A percentile compares a stretch with the other conserved stretches of the same genome.
These are phyloP conservation scores for Epichloe coenophiala DNA, from an alignment of 2,329 filamentous ascomycete genomes.

Conservation along the genomic window DNA sequence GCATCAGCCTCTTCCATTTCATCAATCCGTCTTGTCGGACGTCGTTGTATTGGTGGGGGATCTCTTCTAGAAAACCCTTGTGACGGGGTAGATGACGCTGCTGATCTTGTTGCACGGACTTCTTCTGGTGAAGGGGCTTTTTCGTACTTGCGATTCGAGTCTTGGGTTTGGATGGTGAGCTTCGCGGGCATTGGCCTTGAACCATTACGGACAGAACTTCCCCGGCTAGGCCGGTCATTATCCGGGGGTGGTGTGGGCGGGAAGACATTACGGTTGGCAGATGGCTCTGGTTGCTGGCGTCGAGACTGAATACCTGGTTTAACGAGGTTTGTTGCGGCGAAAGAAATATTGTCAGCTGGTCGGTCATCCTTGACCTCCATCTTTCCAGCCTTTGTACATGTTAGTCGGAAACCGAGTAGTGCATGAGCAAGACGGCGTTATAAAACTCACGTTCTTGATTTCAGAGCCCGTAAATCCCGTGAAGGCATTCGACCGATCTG, in stretches of 20 bases:
- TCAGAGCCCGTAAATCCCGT: conserved; percentile 71
- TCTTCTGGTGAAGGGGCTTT: conserved; percentile 36
- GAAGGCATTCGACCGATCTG: conserved; percentile 66
- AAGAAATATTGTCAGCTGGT: conserved; percentile 73
- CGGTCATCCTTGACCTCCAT: conserved; percentile 59
- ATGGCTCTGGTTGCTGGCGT: conserved; percentile 75
- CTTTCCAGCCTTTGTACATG: conserved; percentile 30
- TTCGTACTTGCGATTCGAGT: conserved; percentile 40
- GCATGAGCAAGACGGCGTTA: too few relatives aligned
- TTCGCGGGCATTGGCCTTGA: conserved; percentile 47
- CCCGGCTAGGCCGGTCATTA: conserved; percentile 53
- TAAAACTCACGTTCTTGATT: conserved; percentile 53
- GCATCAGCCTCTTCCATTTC: conserved; percentile 51
- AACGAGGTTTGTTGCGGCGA: conserved; percentile 83
- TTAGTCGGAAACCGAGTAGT: conserved; percentile 9
- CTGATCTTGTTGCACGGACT: conserved; percentile 21
- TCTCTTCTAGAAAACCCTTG: conserved; percentile 31
- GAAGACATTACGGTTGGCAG: conserved; percentile 67
- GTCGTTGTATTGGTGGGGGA: conserved; percentile 15
- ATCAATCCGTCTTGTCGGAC: conserved; percentile 17
- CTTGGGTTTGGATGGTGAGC: conserved; percentile 46
- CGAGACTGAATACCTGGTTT: conserved; percentile 71
- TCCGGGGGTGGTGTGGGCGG: conserved; percentile 98
- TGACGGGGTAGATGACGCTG: conserved; percentile 33
- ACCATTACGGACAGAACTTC: conserved; percentile 47